Percentiles rank a stretch among this genome's conserved stretches.
Evolutionary conservation across 1,139 yeast genomes (phyloP).

Genomic region (Debaryomyces coudertii): DNA sequence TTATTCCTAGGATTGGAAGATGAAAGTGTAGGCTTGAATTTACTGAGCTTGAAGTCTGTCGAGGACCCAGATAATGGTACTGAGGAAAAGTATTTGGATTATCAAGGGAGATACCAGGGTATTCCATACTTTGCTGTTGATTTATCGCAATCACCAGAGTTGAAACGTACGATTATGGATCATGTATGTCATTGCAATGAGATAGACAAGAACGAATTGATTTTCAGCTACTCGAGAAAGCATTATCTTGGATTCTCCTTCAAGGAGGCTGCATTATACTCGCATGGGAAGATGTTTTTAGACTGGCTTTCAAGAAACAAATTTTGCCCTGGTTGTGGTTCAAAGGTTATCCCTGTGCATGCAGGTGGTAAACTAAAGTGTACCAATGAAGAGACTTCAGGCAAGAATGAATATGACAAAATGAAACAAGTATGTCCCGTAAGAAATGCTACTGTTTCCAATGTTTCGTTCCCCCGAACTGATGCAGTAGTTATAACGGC

Average conservation of each 20-base stretch:
- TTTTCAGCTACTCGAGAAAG: conserved; percentile 39
- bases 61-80: conserved; percentile 21
- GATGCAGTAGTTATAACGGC: conserved; percentile 88
- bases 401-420: conserved; percentile 16
- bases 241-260: conserved; percentile 38
- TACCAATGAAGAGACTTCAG: conserved; percentile 32
- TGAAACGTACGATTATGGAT: conserved; percentile 26
- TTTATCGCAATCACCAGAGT: conserved; percentile 40
- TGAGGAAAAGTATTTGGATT: conserved; percentile 40
- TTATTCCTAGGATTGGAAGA: conserved; percentile 75
- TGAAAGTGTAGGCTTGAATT: conserved; percentile 44
- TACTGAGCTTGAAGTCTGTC: conserved; percentile 31
- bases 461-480: conserved; percentile 85
- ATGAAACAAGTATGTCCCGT: conserved; percentile 50
- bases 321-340: conserved; percentile 91
- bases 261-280: conserved; percentile 66
- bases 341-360: conserved; percentile 65
- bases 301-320: conserved; percentile 81
- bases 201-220: conserved; percentile 19
- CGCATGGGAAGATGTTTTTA: conserved; percentile 81
- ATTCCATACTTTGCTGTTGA: conserved; percentile 81
- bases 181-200: conserved; percentile 20
- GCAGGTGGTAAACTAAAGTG: conserved; percentile 85
- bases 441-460: conserved; percentile 54
- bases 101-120: conserved; percentile 61